phyloP scores from a whole-genome alignment of 495 filamentous ascomycete genomes.

The Neurospora sp. region DNA sequence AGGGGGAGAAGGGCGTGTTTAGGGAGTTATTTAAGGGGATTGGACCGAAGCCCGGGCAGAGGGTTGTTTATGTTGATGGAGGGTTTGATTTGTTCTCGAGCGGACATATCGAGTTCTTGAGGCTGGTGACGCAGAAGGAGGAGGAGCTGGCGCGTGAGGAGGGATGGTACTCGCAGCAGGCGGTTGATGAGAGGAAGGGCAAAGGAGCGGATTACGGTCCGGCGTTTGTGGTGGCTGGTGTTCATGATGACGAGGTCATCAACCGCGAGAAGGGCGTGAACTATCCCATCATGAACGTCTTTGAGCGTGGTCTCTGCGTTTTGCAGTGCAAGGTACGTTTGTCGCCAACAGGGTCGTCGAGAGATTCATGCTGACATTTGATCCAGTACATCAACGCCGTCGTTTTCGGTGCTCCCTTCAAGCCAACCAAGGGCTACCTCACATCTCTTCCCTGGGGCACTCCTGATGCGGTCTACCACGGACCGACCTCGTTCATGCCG shows the following conservation, averaged over 20 bases:
- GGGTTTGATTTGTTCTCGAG: slow-evolving; percentile 96
- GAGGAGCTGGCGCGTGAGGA: slow-evolving; percentile 50
- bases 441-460: slow-evolving; percentile 61
- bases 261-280: slow-evolving; percentile 95
- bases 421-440: slow-evolving; percentile 66
- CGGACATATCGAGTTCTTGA: slow-evolving; percentile 91
- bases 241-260: slow-evolving; percentile 90
- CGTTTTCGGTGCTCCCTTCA: slow-evolving; percentile 82
- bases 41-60: slow-evolving; percentile 60
- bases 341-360: neutral
- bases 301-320: slow-evolving; percentile 90
- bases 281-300: slow-evolving; percentile 99
- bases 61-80: slow-evolving; percentile 89
- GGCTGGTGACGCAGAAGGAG: slow-evolving; percentile 60
- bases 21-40: slow-evolving; percentile 55
- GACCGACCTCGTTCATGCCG: slow-evolving; percentile 84
- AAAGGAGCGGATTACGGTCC: slow-evolving; percentile 67
- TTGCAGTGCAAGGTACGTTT: slow-evolving; percentile 74
- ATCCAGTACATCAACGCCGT: slow-evolving; percentile 74
- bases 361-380: slow-evolving; percentile 1
- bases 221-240: slow-evolving; percentile 77
- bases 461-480: slow-evolving; percentile 84
- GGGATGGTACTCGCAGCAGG: slow-evolving; percentile 64
- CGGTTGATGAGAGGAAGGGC: slow-evolving; percentile 47
- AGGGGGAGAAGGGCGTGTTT: slow-evolving; percentile 49